These are phyloP conservation scores for Pascua guehoae DNA, from an alignment of 1,284 basidiomycete genomes.

Conservation along the genomic window DNA sequence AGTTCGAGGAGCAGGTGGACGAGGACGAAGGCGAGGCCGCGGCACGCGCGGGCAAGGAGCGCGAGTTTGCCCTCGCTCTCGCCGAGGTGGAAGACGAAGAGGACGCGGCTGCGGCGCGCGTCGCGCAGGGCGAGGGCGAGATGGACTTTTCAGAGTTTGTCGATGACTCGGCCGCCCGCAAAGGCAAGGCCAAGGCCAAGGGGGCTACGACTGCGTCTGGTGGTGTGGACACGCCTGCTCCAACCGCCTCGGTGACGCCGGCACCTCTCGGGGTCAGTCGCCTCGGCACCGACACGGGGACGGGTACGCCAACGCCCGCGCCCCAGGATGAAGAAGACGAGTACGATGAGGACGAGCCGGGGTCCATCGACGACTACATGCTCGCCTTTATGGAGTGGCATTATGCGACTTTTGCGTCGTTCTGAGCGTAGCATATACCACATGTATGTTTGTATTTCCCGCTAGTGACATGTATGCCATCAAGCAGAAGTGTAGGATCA, in stretches of 20 bases:
- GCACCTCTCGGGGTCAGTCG: not conserved
- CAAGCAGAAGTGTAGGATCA: no score
- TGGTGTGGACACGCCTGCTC: not conserved
- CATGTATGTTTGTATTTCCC: no score
- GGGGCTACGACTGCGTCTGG: slow-evolving; percentile 1
- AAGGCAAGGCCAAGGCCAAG: slow-evolving; percentile 1
- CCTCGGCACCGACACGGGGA: slow-evolving; percentile 1
- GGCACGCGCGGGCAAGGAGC: slow-evolving; percentile 35
- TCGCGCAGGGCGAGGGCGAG: slow-evolving; percentile 77
- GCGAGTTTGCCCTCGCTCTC: slow-evolving; percentile 62
- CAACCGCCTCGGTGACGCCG: slow-evolving; percentile 3
- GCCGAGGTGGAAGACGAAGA: slow-evolving; percentile 84
- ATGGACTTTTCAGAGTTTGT: slow-evolving; percentile 74
- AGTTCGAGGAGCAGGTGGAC: slow-evolving; percentile 29
- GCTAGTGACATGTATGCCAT: no score
- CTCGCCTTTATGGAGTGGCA: slow-evolving; percentile 68
- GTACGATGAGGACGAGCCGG: slow-evolving; percentile 52
- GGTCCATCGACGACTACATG: slow-evolving; percentile 76
- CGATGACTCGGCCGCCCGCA: slow-evolving; percentile 35
- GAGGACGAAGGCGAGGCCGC: slow-evolving; percentile 30
- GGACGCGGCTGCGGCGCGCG: slow-evolving; percentile 72
- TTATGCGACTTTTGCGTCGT: slow-evolving; percentile 63
- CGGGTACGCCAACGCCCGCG: slow-evolving; percentile 20
- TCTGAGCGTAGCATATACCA: not conserved
- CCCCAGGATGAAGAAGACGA: slow-evolving; percentile 43